Evolutionary conservation across 2,329 filamentous ascomycete species (phyloP).

Genomic region (Claviceps quebecensis): DNA sequence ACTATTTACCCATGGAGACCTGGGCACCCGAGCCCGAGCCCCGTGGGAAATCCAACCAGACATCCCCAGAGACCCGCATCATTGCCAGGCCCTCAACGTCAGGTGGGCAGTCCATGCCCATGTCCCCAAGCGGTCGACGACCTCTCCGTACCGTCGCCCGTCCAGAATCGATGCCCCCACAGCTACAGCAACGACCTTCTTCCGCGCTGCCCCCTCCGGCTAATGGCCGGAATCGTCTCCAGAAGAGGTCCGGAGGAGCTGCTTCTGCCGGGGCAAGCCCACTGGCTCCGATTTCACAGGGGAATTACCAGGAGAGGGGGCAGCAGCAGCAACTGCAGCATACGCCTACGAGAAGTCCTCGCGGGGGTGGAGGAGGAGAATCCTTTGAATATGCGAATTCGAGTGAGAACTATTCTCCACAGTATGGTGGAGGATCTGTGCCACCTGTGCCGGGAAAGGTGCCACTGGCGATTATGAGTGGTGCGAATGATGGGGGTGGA

Average conservation of each 20-base stretch:
- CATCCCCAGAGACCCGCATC: slow-evolving; percentile 19
- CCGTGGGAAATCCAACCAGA: slow-evolving; percentile 17
- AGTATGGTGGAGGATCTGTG: slow-evolving; percentile 18
- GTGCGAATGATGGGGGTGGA: slow-evolving; percentile 25
- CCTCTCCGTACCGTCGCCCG: slow-evolving; percentile 35
- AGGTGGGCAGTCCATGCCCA: slow-evolving; percentile 39
- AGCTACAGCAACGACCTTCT: slow-evolving; percentile 6
- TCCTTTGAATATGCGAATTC: slow-evolving; percentile 34
- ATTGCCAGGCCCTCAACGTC: slow-evolving; percentile 34
- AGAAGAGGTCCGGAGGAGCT: slow-evolving; percentile 43
- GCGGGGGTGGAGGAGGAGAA: slow-evolving; percentile 22
- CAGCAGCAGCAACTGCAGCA: slow-evolving; percentile 20
- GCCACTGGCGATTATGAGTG: slow-evolving; percentile 38
- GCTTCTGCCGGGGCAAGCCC: slow-evolving; percentile 32
- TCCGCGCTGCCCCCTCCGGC: slow-evolving; percentile 16
- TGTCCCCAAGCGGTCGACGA: slow-evolving; percentile 35
- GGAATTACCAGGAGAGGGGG: slow-evolving; percentile 35
- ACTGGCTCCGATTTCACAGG: slow-evolving; percentile 37
- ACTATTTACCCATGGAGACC: slow-evolving; percentile 62
- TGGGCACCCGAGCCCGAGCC: slow-evolving; percentile 67
- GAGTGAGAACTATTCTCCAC: slow-evolving; percentile 36
- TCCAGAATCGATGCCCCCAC: slow-evolving; percentile 31
- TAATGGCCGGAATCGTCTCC: slow-evolving; percentile 43
- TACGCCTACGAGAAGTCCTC: slow-evolving; percentile 20
- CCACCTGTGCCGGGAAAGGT: slow-evolving; percentile 61